Evolutionary conservation across 1,139 yeast genomes (phyloP), one percentile per base, ranked within the genome.

Genomic region (Scheffersomyces quercinus): DNA sequence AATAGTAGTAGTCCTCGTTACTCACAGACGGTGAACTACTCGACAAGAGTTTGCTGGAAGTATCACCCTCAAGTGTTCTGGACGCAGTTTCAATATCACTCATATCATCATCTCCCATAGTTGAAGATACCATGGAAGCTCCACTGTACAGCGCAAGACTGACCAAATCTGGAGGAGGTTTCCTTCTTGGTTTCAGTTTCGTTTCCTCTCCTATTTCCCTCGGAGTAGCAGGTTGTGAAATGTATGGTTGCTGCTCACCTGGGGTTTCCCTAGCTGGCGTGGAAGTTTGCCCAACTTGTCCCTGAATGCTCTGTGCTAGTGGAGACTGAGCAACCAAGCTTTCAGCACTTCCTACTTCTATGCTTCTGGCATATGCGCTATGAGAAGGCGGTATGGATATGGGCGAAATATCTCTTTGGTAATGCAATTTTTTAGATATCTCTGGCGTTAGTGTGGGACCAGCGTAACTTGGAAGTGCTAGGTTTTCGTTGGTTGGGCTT

Each of bases 111-210:
- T 35, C 42, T 13, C 15, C 29, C 12, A 28, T 28, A 11, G 28
- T 11, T n/a, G 20, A 29, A 5, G 37, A 7, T 6, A 44, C 9
- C 28, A 40, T 29, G 32, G 34, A 7, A 33, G 39, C 9, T 39
- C 47, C 11, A 30, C 34, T 12, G 5, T 35, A 31, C 35, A 31
- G 35, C 20, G 15, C n/a, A 31, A 31, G 35, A 31, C 35, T 31
- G 7, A 14, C 35, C 11, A 31, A 20, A 12, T 43, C 48, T 11
- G 62, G 63, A 1, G 64, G 64, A 3, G 62, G 62, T 34, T 57
- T 59, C 14, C 64, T 46, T 16, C 59, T 59, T 1, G 54, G 54
- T 30, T 47, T 50, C 10, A 30, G 4, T 40, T 45, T 44, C 9
- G 28, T 26, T 29, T 24, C 35, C 5, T 31, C 35, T 20, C 26